These are phyloP conservation scores for Pythium rhizo-oryzae DNA, from an alignment of 352 stramenopile species.

Conservation along the genomic window DNA sequence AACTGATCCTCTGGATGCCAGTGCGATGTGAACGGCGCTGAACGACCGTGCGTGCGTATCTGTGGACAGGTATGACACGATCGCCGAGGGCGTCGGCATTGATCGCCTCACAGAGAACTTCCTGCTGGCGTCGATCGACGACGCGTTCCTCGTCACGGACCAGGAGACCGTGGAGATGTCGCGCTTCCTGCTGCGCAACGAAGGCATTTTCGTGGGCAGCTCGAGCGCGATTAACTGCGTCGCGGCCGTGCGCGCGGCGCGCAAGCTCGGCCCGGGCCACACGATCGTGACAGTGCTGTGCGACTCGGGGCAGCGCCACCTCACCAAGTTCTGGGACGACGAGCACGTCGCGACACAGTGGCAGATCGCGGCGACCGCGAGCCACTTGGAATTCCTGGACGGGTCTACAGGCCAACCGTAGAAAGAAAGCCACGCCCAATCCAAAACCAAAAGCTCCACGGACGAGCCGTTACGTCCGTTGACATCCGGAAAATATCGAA, in stretches of 20 bases:
- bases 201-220: conserved; percentile 96
- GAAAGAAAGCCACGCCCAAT: too few relatives aligned
- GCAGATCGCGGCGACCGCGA: conserved; percentile 56
- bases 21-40: background rate
- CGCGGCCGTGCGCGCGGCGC: conserved; percentile 68
- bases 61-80: conserved; percentile 93
- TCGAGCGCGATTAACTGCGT: conserved; percentile 89
- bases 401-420: conserved; percentile 66
- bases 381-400: conserved; percentile 75
- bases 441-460: background rate
- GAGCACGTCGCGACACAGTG: conserved; percentile 72
- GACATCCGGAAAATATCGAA: conserved; percentile 3
- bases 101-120: conserved; percentile 98
- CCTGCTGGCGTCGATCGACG: conserved; percentile 85
- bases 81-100: conserved; percentile 98
- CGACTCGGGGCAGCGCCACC: conserved; percentile 88
- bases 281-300: conserved; percentile 88
- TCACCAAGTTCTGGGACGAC: conserved; percentile 90
- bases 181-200: conserved; percentile 94
- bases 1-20: background rate
- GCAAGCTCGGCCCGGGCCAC: conserved; percentile 78
- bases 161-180: conserved; percentile 98
- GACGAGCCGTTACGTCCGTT: conserved; percentile 1
- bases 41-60: too few relatives aligned
- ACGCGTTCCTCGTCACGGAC: conserved; percentile 91